A percentile compares a stretch with the other conserved stretches of the same genome.
These are phyloP conservation scores for Globisporangium paddicum DNA, from an alignment of 352 stramenopile genomes.

Conservation along the genomic window DNA sequence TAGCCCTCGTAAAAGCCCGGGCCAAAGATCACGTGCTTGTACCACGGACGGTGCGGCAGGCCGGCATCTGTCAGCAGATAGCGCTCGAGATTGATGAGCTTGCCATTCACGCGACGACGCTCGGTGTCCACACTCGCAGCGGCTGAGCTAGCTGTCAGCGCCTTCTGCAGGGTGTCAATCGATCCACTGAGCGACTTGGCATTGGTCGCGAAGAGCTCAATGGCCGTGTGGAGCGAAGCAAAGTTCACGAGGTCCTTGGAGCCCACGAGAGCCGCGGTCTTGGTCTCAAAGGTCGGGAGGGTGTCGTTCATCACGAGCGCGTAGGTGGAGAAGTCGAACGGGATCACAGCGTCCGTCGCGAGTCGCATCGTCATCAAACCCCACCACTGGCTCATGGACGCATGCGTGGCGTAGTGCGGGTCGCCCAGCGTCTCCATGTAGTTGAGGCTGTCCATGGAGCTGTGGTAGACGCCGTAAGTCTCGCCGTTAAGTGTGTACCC, in stretches of 20 bases:
- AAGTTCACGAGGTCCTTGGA: conserved; percentile 32
- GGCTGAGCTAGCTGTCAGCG: too few relatives aligned
- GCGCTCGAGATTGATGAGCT: conserved; percentile 45
- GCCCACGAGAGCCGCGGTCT: conserved; percentile 14
- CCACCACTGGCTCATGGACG: conserved; percentile 49
- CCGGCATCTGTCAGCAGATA: conserved; percentile 31
- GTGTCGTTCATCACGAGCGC: conserved; percentile 48
- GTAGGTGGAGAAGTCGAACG: conserved; percentile 69
- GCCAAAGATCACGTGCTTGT: conserved; percentile 58
- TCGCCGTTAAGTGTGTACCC: conserved; percentile 32
- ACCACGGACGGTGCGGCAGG: conserved; percentile 48
- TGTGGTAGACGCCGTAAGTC: conserved; percentile 80
- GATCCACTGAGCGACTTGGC: too few relatives aligned
- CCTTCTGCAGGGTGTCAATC: too few relatives aligned
- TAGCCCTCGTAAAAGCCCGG: conserved; percentile 58
- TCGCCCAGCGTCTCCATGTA: conserved; percentile 64
- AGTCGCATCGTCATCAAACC: conserved; percentile 55
- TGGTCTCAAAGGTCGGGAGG: conserved; percentile 21
- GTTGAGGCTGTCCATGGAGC: conserved; percentile 76
- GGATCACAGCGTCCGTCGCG: conserved; percentile 42
- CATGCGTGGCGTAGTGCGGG: conserved; percentile 49
- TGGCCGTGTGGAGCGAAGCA: conserved; percentile 25
- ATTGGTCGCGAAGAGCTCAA: conserved; percentile 34
- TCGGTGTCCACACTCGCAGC: neutral
- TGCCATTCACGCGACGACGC: conserved; percentile 32